A percentile compares a stretch with the other conserved stretches of the same genome.
Evolutionary conservation across 176 grass and related monocot species (phyloP).

Genomic region (Otatea glauca): DNA sequence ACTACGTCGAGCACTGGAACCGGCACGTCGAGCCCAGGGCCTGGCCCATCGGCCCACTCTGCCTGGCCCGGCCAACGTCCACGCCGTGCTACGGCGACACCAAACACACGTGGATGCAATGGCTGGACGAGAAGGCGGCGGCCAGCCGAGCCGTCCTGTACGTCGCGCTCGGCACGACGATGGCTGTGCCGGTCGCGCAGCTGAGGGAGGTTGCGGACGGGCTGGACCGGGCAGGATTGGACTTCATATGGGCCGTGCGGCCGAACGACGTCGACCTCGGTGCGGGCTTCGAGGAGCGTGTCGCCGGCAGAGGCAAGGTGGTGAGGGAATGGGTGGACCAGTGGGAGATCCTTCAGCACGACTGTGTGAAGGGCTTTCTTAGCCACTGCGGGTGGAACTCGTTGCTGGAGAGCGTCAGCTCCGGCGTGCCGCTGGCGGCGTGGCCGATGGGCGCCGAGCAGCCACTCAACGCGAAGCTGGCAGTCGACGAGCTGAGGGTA

Average conservation of each 20-base stretch:
- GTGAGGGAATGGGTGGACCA: slow-evolving; percentile 48
- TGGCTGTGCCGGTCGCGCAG: background rate
- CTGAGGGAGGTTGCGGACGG: slow-evolving; percentile 15
- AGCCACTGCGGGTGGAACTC: slow-evolving; percentile 44
- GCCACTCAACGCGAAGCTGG: slow-evolving; percentile 20
- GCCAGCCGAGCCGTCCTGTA: slow-evolving; percentile 19
- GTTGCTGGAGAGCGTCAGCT: slow-evolving; percentile 14
- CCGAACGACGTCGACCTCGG: background rate
- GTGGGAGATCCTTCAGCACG: slow-evolving; percentile 6
- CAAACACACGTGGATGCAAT: background rate
- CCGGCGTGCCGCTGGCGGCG: slow-evolving; percentile 45
- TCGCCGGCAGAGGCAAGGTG: slow-evolving; percentile 22
- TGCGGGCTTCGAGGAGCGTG: slow-evolving; percentile 20
- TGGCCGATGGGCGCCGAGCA: slow-evolving; percentile 45
- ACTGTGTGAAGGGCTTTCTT: slow-evolving; percentile 19
- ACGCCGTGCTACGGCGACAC: background rate
- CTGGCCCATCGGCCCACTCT: slow-evolving; percentile 32
- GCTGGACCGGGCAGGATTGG: slow-evolving; percentile 1
- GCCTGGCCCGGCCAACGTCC: background rate
- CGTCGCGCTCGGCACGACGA: slow-evolving; percentile 4
- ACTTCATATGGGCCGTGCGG: slow-evolving; percentile 37
- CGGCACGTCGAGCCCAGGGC: slow-evolving; percentile 16
- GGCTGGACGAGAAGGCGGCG: slow-evolving; percentile 44
- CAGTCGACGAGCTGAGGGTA: slow-evolving; percentile 11
- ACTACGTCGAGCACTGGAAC: slow-evolving; percentile 44